A percentile compares a stretch with the other conserved stretches of the same genome.
These are phyloP conservation scores for Hypomyces rosellus DNA, from an alignment of 2,329 filamentous ascomycete genomes.

Conservation along the genomic window DNA sequence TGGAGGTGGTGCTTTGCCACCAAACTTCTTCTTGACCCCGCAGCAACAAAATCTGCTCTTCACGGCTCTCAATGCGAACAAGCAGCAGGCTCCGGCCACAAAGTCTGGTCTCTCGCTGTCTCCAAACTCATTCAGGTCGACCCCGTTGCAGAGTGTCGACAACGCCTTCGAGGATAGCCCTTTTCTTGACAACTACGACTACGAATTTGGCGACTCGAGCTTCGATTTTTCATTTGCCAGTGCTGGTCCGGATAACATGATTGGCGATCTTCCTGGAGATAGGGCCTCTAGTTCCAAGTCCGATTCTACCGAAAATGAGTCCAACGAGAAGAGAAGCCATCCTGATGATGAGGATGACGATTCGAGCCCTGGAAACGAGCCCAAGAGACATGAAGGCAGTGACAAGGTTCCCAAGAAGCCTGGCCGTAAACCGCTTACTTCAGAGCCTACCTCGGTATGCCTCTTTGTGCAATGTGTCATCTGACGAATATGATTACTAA, in stretches of 20 bases:
- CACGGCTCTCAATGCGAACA: constrained; percentile 70
- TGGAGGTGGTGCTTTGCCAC: constrained; percentile 35
- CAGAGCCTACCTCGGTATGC: constrained; percentile 91
- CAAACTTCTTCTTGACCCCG: constrained; percentile 63
- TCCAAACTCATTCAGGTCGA: constrained; percentile 43
- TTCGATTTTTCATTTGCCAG: constrained; percentile 59
- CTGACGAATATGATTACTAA: background rate
- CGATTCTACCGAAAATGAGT: constrained; percentile 51
- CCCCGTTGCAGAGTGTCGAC: constrained; percentile 37
- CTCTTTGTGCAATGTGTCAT: background rate
- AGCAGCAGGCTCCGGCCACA: constrained; percentile 24
- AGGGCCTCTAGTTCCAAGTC: constrained; percentile 42
- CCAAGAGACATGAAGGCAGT: constrained; percentile 73
- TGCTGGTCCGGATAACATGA: constrained; percentile 57
- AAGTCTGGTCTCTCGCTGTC: constrained; percentile 34
- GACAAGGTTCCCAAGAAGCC: constrained; percentile 92
- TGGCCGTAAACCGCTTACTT: constrained; percentile 89
- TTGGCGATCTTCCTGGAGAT: constrained; percentile 59
- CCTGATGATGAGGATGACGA: constrained; percentile 65
- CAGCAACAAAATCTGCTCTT: constrained; percentile 72
- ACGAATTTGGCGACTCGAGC: constrained; percentile 68
- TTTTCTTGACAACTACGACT: constrained; percentile 70
- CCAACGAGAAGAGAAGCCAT: constrained; percentile 65
- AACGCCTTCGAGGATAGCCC: constrained; percentile 63
- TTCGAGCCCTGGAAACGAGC: constrained; percentile 35